phyloP scores from a whole-genome alignment of 2,329 filamentous ascomycete species.

The Pseudogymnoascus sp. region DNA sequence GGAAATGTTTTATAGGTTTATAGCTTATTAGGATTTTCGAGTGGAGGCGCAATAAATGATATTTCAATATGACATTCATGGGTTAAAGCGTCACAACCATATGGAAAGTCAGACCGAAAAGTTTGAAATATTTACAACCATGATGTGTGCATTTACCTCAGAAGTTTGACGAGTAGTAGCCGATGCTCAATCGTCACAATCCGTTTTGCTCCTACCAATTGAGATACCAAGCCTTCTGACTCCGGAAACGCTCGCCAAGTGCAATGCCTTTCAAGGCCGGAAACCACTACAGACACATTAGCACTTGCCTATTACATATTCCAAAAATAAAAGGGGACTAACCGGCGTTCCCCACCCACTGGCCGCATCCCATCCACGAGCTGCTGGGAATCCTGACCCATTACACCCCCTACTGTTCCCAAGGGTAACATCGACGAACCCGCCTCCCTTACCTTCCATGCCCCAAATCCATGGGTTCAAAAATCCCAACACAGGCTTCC shows the following conservation, averaged over 20 bases:
- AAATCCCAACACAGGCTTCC: slow-evolving; percentile 12
- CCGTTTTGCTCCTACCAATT: neutral
- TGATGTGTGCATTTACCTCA: neutral
- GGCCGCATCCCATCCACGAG: slow-evolving; percentile 30
- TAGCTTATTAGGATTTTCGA: neutral
- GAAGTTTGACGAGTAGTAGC: neutral
- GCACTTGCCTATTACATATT: neutral
- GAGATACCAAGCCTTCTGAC: neutral
- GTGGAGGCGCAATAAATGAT: neutral
- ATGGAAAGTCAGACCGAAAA: neutral
- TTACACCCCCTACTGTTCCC: slow-evolving; percentile 33
- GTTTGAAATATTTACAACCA: neutral
- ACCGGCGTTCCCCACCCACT: slow-evolving; percentile 30
- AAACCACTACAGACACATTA: neutral
- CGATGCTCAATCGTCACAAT: neutral
- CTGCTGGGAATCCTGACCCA: slow-evolving; percentile 23
- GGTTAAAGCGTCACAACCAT: neutral
- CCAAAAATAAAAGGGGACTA: neutral
- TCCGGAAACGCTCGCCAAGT: neutral
- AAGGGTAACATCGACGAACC: slow-evolving; percentile 32
- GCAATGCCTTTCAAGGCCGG: neutral
- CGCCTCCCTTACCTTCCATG: slow-evolving; percentile 31
- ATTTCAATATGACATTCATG: neutral
- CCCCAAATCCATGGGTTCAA: slow-evolving; percentile 44
- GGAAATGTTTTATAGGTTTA: neutral